These are phyloP conservation scores for Sphaceloma murrayae DNA, from an alignment of 2,329 filamentous ascomycete genomes.

Conservation along the genomic window DNA sequence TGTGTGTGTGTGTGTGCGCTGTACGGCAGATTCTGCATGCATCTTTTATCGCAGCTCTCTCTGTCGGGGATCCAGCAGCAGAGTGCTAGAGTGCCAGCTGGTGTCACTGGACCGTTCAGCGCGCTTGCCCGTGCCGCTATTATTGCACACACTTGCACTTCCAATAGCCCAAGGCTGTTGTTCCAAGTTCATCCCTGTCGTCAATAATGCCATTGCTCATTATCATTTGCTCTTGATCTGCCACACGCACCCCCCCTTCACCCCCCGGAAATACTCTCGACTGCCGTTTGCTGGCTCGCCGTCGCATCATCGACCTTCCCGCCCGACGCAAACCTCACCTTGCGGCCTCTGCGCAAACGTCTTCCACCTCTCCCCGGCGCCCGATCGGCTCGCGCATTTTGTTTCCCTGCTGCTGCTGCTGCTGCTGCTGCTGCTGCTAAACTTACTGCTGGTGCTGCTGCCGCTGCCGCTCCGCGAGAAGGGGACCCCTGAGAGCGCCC, in stretches of 20 bases:
- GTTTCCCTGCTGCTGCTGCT: not conserved
- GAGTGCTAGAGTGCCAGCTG: no score
- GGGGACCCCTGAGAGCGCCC: slow-evolving; percentile 10
- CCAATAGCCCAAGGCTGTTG: not conserved
- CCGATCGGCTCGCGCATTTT: slow-evolving; percentile 9
- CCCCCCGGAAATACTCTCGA: slow-evolving; percentile 1
- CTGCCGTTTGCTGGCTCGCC: slow-evolving; percentile 12
- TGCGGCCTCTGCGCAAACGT: slow-evolving; percentile 15
- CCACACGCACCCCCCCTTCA: not conserved
- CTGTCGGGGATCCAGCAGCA: no score
- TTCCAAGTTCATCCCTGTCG: not conserved
- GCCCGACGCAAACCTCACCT: slow-evolving; percentile 6
- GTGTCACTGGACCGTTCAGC: no score
- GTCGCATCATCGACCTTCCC: slow-evolving; percentile 13
- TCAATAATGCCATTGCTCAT: not conserved
- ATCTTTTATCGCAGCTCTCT: no score
- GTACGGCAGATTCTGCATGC: not conserved
- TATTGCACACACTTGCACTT: not conserved
- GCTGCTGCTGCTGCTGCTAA: no score
- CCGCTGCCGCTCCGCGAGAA: no score
- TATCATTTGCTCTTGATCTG: not conserved
- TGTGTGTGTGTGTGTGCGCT: not conserved
- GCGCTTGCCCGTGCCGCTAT: no score
- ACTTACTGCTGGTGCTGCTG: no score
- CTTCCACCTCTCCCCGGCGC: slow-evolving; percentile 5